Conservation (phyloP, 768 basidiomycete species). For the Neoboletus magnificus region DNA sequence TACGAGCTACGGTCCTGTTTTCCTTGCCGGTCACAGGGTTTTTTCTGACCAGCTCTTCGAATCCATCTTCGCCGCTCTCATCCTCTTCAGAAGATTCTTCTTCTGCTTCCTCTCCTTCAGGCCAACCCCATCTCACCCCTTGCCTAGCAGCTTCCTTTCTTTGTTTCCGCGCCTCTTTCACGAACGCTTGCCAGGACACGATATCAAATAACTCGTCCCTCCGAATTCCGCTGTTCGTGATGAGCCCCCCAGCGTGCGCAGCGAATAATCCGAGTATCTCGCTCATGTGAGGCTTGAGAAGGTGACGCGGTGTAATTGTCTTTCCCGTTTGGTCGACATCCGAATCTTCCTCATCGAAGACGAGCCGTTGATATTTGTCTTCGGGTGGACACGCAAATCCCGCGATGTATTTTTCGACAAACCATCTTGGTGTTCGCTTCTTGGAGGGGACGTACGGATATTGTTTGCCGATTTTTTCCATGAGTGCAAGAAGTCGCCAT, state of each 20-base stretch:
- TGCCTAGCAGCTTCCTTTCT: slow-evolving; percentile 31
- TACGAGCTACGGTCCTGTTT: slow-evolving; percentile 14
- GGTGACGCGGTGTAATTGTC: slow-evolving; percentile 36
- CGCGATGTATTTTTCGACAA: slow-evolving; percentile 42
- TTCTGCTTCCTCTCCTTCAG: slow-evolving; percentile 10
- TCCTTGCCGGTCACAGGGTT: slow-evolving; percentile 32
- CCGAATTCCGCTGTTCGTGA: slow-evolving; percentile 42
- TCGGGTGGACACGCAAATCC: slow-evolving; percentile 25
- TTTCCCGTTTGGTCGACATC: slow-evolving; percentile 29
- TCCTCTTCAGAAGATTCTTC: slow-evolving; percentile 11
- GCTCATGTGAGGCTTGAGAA: slow-evolving; percentile 47
- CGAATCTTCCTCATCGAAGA: slow-evolving; percentile 33
- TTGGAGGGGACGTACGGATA: slow-evolving; percentile 34
- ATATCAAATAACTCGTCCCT: slow-evolving; percentile 39
- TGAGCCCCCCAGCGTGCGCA: slow-evolving; percentile 56
- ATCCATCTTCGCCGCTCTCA: background rate
- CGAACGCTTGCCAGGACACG: slow-evolving; percentile 48
- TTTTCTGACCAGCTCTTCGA: slow-evolving; percentile 12
- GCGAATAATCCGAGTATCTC: slow-evolving; percentile 53
- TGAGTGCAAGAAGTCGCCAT: slow-evolving; percentile 46
- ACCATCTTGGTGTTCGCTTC: slow-evolving; percentile 48
- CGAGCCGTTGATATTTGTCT: slow-evolving; percentile 33
- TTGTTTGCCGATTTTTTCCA: slow-evolving; percentile 41
- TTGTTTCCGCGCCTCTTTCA: slow-evolving; percentile 28
- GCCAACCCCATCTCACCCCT: slow-evolving; percentile 23